Evolutionary conservation across 139 green algal species (phyloP), one percentile per base, ranked within the genome.

Genomic region (Dunaliella primolecta): DNA sequence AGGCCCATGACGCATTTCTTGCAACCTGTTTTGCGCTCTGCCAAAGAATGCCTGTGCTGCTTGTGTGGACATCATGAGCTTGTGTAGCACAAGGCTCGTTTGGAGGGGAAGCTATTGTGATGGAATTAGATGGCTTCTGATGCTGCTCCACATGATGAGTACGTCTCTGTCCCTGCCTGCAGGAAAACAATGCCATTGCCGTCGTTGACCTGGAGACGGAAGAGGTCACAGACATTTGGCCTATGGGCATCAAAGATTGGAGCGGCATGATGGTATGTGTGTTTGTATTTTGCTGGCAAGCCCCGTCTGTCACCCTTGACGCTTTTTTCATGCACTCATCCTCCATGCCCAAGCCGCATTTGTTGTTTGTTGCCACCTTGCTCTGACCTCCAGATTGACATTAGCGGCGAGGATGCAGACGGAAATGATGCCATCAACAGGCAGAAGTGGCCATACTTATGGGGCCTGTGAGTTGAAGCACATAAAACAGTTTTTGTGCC

Each of bases 161-260:
- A 64, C 46, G 46, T 64, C 46, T 64, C 46, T 64, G 46, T 64
- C 46, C 15, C 46, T 64, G 7, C 7, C 46, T 64, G 56, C 77
- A 87, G 84, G 84, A 87, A 70, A 87, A 87, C 70, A 87, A 87
- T 71, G 84, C 84, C 2, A 37, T 87, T 0, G 78, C 70, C 0
- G 34, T 79, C 15, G 36, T 87, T 0, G 36, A 84, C 80, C 21
- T 87, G 2, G 64, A 29, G 24, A 1, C 36, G 30, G 84, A 87
- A 79, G 64, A 36, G 37, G 83, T 87, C 36, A 36, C 23, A 0
- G 30, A 80, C 36, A 87, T 87, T 30, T 87, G 84, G 84, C 84
- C 84, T 0, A 57, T 87, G 64, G 79, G 79, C 20, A 7, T 38
- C 37, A 87, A 87, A 78, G 29, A 71, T 70, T 87, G 84, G 84